These are phyloP conservation scores for Clonostachys solani DNA, from an alignment of 2,329 filamentous ascomycete species.

Conservation along the genomic window DNA sequence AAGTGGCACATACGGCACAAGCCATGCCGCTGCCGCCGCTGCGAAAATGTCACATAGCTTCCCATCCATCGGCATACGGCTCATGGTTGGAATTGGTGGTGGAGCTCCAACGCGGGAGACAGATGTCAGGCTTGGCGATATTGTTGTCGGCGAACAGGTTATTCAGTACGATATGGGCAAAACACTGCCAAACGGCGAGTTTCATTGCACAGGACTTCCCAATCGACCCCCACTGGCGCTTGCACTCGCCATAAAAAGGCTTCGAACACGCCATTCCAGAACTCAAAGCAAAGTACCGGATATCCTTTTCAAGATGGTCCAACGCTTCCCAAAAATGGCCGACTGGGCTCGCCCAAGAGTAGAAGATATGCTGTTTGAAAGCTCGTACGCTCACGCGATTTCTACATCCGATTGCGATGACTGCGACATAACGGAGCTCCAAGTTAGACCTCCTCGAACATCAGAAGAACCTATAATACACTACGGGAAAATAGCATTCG, in stretches of 20 bases:
- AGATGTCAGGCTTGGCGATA: not conserved
- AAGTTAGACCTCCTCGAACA: not conserved
- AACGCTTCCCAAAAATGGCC: too few relatives aligned
- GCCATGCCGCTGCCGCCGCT: constrained; percentile 4
- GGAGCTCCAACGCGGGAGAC: not conserved
- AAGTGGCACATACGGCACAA: constrained; percentile 1
- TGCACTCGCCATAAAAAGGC: not conserved
- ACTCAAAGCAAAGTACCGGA: not conserved
- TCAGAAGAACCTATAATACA: not conserved
- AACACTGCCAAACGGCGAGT: not conserved
- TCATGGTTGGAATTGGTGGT: not conserved
- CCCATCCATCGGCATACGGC: constrained; percentile 1
- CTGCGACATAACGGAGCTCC: constrained; percentile 1
- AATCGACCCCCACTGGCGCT: not conserved
- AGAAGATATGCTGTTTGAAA: not conserved
- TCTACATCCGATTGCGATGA: not conserved
- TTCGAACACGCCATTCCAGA: not conserved
- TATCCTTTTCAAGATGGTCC: not conserved
- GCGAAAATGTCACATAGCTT: not conserved
- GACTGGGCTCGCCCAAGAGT: too few relatives aligned
- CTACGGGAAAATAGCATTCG: constrained; percentile 7
- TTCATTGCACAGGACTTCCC: not conserved
- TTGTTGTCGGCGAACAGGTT: not conserved
- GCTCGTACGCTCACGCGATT: not conserved
- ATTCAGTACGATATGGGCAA: not conserved